phyloP scores from a whole-genome alignment of 2,329 filamentous ascomycete species.

The Epicoccum nigrum region DNA sequence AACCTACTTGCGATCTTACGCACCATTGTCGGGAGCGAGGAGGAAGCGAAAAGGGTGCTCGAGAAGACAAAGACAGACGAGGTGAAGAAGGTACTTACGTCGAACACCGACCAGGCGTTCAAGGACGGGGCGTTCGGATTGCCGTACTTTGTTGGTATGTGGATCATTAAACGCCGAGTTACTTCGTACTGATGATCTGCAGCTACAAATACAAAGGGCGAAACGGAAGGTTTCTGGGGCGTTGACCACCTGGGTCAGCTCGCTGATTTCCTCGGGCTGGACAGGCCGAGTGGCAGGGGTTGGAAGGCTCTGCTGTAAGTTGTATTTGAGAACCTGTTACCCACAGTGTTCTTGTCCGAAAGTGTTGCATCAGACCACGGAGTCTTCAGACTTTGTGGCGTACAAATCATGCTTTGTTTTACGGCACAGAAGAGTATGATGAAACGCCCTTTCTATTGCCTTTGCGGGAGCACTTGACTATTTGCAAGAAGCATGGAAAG shows the following conservation, averaged over 20 bases:
- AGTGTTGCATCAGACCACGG: too few relatives aligned
- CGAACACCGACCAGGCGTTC: slow-evolving; percentile 60
- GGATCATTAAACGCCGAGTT: background rate
- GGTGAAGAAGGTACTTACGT: slow-evolving; percentile 54
- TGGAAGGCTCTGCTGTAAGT: slow-evolving; percentile 50
- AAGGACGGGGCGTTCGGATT: slow-evolving; percentile 64
- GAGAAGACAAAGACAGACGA: slow-evolving; percentile 48
- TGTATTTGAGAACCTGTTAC: too few relatives aligned
- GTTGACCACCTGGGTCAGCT: slow-evolving; percentile 66
- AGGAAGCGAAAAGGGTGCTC: slow-evolving; percentile 51
- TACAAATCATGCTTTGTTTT: too few relatives aligned
- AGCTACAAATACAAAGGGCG: slow-evolving; percentile 60
- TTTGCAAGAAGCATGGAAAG: too few relatives aligned
- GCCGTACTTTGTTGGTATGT: slow-evolving; percentile 60
- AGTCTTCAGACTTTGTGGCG: too few relatives aligned
- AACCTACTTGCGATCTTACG: slow-evolving; percentile 54
- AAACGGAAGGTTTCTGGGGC: slow-evolving; percentile 64
- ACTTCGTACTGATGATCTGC: slow-evolving; percentile 10
- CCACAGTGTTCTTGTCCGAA: too few relatives aligned
- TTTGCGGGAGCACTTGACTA: too few relatives aligned
- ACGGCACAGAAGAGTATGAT: too few relatives aligned
- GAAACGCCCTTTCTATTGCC: too few relatives aligned
- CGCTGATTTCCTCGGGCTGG: slow-evolving; percentile 59
- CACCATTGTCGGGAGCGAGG: slow-evolving; percentile 54
- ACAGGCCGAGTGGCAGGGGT: slow-evolving; percentile 46